These are phyloP conservation scores for Sphagnum contortum DNA, from an alignment of 225 moss, liverwort and hornwort genomes.

Conservation along the genomic window DNA sequence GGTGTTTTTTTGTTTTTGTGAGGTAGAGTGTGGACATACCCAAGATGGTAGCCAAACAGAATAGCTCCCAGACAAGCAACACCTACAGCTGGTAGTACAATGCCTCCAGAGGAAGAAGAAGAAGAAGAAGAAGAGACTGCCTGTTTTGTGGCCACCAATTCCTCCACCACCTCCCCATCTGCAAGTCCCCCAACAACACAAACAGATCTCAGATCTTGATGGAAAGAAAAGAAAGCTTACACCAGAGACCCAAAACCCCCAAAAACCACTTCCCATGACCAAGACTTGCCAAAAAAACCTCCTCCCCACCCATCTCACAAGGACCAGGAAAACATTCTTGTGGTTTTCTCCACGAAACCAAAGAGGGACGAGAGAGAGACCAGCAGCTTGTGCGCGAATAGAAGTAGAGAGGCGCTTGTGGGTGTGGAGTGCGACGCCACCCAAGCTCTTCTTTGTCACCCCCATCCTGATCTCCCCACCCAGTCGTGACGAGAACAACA, in stretches of 20 bases:
- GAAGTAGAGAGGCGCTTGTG: slow-evolving; percentile 24
- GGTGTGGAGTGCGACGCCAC: not conserved
- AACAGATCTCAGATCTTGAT: not conserved
- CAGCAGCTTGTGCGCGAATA: slow-evolving; percentile 44
- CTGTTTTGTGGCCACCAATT: slow-evolving; percentile 30
- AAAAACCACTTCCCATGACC: not conserved
- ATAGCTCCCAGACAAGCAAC: slow-evolving; percentile 82
- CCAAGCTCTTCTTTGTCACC: no score
- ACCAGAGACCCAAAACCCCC: not conserved
- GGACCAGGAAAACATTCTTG: no score
- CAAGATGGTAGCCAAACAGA: slow-evolving; percentile 95
- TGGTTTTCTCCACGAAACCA: not conserved
- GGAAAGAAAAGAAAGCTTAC: not conserved
- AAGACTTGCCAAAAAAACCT: not conserved
- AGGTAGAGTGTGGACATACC: slow-evolving; percentile 23
- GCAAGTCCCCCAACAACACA: slow-evolving; percentile 4
- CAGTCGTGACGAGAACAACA: no score
- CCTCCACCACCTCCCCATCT: slow-evolving; percentile 55
- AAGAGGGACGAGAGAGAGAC: slow-evolving; percentile 8
- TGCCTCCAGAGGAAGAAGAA: slow-evolving; percentile 34
- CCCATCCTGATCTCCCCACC: no score
- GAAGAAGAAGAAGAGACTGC: slow-evolving; percentile 8
- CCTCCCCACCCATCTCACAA: not conserved
- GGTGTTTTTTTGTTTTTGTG: no score
- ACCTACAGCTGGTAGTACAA: slow-evolving; percentile 67